Conservation (phyloP, 352 stramenopile species). For the Pythium biforme region DNA sequence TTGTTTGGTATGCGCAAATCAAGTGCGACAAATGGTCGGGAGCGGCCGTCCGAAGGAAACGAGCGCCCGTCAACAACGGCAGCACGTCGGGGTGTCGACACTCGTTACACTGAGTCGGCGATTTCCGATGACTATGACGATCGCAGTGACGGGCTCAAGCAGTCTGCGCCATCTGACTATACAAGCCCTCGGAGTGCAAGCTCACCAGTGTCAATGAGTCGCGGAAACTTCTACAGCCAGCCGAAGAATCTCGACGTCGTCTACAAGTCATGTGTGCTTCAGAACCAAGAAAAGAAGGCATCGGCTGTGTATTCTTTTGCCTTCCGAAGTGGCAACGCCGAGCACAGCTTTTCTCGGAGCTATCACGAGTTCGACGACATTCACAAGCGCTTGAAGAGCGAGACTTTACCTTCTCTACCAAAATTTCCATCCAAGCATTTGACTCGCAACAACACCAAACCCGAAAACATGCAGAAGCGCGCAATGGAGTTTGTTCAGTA, state of each 20-base stretch:
- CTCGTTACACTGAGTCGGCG: background rate
- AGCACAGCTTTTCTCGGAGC: slow-evolving; percentile 58
- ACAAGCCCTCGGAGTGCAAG: slow-evolving; percentile 25
- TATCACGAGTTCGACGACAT: slow-evolving; percentile 78
- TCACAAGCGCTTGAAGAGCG: slow-evolving; percentile 44
- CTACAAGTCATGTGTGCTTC: slow-evolving; percentile 52
- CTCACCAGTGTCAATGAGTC: slow-evolving; percentile 14
- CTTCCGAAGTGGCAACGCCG: slow-evolving; percentile 34
- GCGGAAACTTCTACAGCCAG: slow-evolving; percentile 10
- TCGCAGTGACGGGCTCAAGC: slow-evolving; percentile 1
- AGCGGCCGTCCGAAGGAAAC: background rate
- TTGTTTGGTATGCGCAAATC: slow-evolving; percentile 45
- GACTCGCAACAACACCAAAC: slow-evolving; percentile 75
- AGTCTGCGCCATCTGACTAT: slow-evolving; percentile 2
- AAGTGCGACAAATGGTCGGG: background rate
- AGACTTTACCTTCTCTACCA: slow-evolving; percentile 38
- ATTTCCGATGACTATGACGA: slow-evolving; percentile 16
- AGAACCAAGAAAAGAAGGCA: slow-evolving; percentile 62
- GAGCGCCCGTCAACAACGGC: background rate
- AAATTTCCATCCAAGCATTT: slow-evolving; percentile 83
- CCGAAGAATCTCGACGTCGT: slow-evolving; percentile 34
- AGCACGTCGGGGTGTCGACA: background rate
- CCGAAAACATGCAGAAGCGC: slow-evolving; percentile 86
- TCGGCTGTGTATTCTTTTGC: slow-evolving; percentile 70
- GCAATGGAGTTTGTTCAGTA: slow-evolving; percentile 77